Conservation (phyloP, 345 rosid species). For the Lenwebbia sp. region DNA sequence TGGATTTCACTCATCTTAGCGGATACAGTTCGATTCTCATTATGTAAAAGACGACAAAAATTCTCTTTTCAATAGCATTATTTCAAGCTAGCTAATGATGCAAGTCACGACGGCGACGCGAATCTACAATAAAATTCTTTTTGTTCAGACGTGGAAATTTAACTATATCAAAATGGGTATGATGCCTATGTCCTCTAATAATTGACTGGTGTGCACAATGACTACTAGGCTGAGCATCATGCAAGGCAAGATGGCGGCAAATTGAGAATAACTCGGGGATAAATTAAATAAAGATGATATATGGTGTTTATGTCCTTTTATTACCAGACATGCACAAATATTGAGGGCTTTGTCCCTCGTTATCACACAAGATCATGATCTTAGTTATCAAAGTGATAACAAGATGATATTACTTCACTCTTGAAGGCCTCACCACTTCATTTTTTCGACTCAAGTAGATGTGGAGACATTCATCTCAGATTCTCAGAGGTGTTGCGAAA, state of each 20-base stretch:
- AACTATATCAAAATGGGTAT: neutral
- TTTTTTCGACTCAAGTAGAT: neutral
- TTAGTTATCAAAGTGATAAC: neutral
- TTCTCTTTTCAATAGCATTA: neutral
- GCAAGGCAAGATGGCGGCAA: neutral
- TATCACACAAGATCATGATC: neutral
- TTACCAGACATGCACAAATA: neutral
- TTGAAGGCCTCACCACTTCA: neutral
- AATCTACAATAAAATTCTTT: neutral
- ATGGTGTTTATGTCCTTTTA: neutral
- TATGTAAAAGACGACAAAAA: neutral
- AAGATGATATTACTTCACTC: neutral
- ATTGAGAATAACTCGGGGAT: neutral
- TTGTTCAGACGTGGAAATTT: neutral
- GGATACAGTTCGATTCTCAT: accelerated
- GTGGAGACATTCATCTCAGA: neutral
- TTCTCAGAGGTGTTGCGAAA: too few species aligned
- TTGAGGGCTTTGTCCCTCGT: neutral
- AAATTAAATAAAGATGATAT: neutral
- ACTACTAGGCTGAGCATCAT: neutral
- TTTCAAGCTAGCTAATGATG: neutral
- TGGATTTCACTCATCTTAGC: neutral
- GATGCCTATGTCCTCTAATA: neutral
- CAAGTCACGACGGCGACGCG: neutral
- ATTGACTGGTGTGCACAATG: neutral